Evolutionary conservation across 768 basidiomycete genomes (phyloP), one percentile per base, ranked within the genome.

Genomic region (Lactarius trivialis): DNA sequence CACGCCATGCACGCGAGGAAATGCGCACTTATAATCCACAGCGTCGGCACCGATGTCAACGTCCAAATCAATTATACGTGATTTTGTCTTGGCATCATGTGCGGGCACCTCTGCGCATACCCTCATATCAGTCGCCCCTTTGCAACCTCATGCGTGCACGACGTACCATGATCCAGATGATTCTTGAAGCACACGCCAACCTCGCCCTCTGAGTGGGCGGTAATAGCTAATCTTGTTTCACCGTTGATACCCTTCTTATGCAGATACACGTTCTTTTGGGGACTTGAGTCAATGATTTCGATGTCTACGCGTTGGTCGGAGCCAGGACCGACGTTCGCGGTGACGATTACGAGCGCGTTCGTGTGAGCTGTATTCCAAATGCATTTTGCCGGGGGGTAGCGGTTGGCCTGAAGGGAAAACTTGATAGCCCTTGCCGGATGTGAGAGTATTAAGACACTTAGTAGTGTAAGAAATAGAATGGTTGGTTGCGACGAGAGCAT

Each of bases 21-120:
- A 39, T 11, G 77, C 89, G 66, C 70, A 96, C 94, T 99, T 98
- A 82, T 98, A 98, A 76, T 99, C 97, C 39, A 98, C 88, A 2
- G 97, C 97, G 70, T 98, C 96, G 14, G 96, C 95, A 36, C 97
- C 97, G 73, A 99, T 95, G 71, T 99, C 97, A 39, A 98, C 84
- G 71, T 99, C 97, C 61, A 98, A 77, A 78, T 99, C 96, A 64
- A 99, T 74, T 43, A 89, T 82, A 17, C 93, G 82, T 43, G 78
- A 74, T 66, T 84, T 76, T 59, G 81, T 80, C 34, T 74, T 70
- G 3, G 77, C 77, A 56, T 85, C 75, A 28, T 80, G 78, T 51
- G 71, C 70, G 7, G 37, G 49, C n/a, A 60, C 58, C 36, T 63
- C 65, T 67, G 7, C 15, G 24, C 36, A 41, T 17, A 21, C 7